Conservation (phyloP, 768 basidiomycete genomes). For the Sarcomyxa edulis region DNA sequence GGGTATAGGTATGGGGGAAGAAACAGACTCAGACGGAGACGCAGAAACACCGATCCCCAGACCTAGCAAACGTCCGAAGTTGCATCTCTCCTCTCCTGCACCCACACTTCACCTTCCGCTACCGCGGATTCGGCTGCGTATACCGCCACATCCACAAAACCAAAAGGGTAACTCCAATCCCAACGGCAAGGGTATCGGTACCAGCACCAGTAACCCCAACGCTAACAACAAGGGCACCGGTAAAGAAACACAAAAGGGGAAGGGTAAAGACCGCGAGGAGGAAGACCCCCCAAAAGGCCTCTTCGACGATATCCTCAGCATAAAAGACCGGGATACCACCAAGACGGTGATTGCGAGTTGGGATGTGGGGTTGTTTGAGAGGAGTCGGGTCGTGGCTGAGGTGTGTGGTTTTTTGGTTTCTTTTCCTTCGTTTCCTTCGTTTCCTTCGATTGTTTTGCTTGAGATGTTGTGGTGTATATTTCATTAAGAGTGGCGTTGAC, state of each 20-base stretch:
- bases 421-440: conserved; percentile 6
- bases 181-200: no score
- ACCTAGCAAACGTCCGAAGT: conserved; percentile 41
- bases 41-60: conserved; percentile 13
- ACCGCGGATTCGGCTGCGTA: conserved; percentile 46
- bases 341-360: conserved; percentile 55
- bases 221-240: no score
- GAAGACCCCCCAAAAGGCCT: conserved; percentile 44
- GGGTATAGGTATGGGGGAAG: no score
- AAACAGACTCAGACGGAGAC: conserved; percentile 23
- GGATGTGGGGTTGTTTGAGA: conserved; percentile 73
- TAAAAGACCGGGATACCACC: conserved; percentile 65
- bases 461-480: conserved; percentile 62
- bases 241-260: conserved; percentile 59
- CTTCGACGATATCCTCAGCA: conserved; percentile 78
- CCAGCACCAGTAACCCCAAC: no score
- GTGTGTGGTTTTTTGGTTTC: conserved; percentile 33
- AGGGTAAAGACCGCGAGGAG: conserved; percentile 67
- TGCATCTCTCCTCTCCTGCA: conserved; percentile 38
- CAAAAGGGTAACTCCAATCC: no score
- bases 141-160: conserved; percentile 45
- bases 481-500: conserved; percentile 66
- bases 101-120: conserved; percentile 22
- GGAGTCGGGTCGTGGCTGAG: conserved; percentile 68
- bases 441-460: no score